phyloP scores from a whole-genome alignment of 805 yeast species.

The Candida maesae region DNA sequence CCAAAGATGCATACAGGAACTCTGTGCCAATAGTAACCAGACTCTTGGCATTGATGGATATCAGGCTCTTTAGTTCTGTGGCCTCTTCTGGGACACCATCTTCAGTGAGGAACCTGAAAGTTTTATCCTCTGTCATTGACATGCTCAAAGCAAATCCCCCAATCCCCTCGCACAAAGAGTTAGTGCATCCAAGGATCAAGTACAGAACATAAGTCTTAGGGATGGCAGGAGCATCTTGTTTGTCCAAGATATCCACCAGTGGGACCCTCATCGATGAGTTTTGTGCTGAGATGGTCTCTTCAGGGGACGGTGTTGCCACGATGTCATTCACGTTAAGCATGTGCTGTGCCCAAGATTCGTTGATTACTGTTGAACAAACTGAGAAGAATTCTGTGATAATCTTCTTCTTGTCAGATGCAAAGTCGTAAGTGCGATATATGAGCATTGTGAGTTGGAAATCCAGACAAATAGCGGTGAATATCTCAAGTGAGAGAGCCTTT shows the following conservation, averaged over 20 bases:
- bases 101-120: slow-evolving; percentile 17
- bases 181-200: slow-evolving; percentile 51
- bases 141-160: slow-evolving; percentile 47
- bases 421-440: slow-evolving; percentile 64
- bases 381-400: slow-evolving; percentile 54
- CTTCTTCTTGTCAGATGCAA: slow-evolving; percentile 48
- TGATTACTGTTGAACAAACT: slow-evolving; percentile 36
- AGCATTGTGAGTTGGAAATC: slow-evolving; percentile 49
- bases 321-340: slow-evolving; percentile 33
- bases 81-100: slow-evolving; percentile 9
- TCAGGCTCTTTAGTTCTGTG: slow-evolving; percentile 23
- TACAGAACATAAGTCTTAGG: slow-evolving; percentile 61
- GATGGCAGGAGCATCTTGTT: slow-evolving; percentile 66
- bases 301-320: slow-evolving; percentile 24
- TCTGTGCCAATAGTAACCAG: slow-evolving; percentile 43
- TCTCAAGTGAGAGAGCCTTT: slow-evolving; percentile 66
- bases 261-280: slow-evolving; percentile 48
- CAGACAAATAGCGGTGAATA: slow-evolving; percentile 54
- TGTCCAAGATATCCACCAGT: slow-evolving; percentile 76
- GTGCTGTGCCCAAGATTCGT: slow-evolving; percentile 27
- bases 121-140: slow-evolving; percentile 25
- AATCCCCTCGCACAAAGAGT: slow-evolving; percentile 64
- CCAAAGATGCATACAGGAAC: slow-evolving; percentile 63
- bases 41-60: slow-evolving; percentile 34
- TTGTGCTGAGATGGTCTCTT: slow-evolving; percentile 37